Conservation (phyloP, 352 stramenopile genomes). For the Globisporangium barbulae region DNA sequence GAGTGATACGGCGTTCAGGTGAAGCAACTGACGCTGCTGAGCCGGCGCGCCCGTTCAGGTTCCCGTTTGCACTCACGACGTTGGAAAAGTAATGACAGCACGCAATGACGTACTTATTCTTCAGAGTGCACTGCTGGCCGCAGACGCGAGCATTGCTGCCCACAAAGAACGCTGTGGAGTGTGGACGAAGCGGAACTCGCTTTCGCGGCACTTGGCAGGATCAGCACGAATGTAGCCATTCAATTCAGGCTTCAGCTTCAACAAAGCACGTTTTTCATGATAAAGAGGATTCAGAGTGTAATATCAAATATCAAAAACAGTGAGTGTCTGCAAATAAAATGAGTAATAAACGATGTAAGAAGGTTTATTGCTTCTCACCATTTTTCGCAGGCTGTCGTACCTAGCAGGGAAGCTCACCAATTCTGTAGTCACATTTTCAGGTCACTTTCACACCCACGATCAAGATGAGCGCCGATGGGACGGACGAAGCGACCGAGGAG, state of each 20-base stretch:
- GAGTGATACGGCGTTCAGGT: neutral
- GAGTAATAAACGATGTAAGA: neutral
- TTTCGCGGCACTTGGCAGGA: no score
- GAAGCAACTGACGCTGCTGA: neutral
- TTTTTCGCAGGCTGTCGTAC: neutral
- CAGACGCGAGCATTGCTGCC: no score
- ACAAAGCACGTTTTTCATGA: no score
- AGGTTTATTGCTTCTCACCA: neutral
- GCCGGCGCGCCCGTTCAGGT: conserved; percentile 2
- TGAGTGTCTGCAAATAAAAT: neutral
- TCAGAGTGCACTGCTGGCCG: no score
- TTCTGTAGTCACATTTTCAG: neutral
- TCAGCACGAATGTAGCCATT: no score
- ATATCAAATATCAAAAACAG: no score
- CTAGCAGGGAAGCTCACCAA: neutral
- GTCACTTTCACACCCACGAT: neutral
- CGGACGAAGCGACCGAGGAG: neutral
- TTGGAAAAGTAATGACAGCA: no score
- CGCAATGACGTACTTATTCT: no score
- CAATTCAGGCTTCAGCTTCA: no score
- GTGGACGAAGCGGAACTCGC: no score
- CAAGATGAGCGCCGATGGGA: neutral
- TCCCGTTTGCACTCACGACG: neutral
- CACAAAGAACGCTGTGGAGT: no score
- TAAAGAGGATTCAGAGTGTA: no score